Base-by-base conservation (phyloP, 2,329 filamentous ascomycete genomes). In the Lasiodiplodia gonubiensis region DNA sequence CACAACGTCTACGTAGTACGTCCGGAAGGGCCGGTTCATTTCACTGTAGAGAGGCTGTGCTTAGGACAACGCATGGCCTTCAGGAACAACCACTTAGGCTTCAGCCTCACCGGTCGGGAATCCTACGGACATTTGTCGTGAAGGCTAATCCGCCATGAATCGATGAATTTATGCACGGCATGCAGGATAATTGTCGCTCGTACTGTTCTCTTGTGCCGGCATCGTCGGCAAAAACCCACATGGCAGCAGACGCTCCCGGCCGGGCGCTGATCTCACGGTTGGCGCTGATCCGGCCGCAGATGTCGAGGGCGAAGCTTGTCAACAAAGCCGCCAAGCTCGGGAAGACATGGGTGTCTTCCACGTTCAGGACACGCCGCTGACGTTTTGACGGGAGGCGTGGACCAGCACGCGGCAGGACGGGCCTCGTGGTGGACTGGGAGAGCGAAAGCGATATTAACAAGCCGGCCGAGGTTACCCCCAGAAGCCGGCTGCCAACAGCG, bases 1-100 rank as follows among this genome's bases (percentile, higher is more conserved):
- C 18, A 37, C 53, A 46, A 42, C n/a, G 42, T 11, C n/a, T 23
- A 51, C 59, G 59, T 63, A 49, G 42, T 61, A 37, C 59, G 59
- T 33, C 23, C 59, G 59, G 59, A 63, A 63, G 59, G 30, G 30
- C 46, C 59, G 59, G 59, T 48, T 63, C 59, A 63, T 63, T 63
- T 63, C 59, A 63, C 46, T 51, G 59, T 30, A 63, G 30, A 63
- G 30, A 63, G 59, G 30, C 42, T 63, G 59, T 63, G 59, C 59
- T 63, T 51, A 33, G 25, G 59, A 63, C 59, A 48, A 27, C 30
- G 59, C 46, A 51, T 51, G 30, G 59, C 57, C 42, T 63, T 37
- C 18, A 48, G 25, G 57, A 48, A 49, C 23, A 48, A 42, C 25
- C 12, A 35, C 6, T 16, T n/a, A 6, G 30, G 30, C 57, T 21